phyloP scores from a whole-genome alignment of 345 rosid genomes.

The Camelina sativa region DNA sequence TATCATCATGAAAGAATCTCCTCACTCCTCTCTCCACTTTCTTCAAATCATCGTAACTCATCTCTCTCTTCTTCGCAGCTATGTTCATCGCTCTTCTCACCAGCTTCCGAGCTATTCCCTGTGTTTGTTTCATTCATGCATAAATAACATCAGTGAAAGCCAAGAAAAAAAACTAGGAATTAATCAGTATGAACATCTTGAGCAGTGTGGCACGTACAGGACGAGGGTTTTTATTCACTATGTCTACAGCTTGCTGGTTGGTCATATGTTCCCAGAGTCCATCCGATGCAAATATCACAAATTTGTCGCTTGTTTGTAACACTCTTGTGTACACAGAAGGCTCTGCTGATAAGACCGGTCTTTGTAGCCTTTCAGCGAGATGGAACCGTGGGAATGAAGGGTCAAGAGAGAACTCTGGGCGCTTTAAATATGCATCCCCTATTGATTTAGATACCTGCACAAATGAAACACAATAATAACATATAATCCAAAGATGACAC shows the following conservation, averaged over 20 bases:
- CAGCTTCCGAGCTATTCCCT: constrained; percentile 89
- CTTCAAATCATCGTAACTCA: constrained; percentile 73
- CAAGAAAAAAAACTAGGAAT: not conserved
- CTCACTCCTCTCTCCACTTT: constrained; percentile 65
- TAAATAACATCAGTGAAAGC: not conserved
- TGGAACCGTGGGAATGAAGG: constrained; percentile 86
- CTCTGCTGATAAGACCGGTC: constrained; percentile 84
- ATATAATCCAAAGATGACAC: not conserved
- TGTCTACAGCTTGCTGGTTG: constrained; percentile 88
- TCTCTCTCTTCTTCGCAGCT: constrained; percentile 75
- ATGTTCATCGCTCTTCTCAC: constrained; percentile 67
- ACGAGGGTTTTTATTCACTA: constrained; percentile 68
- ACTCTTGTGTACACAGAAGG: constrained; percentile 69
- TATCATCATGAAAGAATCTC: constrained; percentile 83
- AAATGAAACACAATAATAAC: not conserved
- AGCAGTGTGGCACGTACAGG: constrained; percentile 51
- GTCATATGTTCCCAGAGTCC: constrained; percentile 91
- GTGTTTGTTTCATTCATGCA: not conserved
- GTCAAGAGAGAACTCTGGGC: constrained; percentile 83
- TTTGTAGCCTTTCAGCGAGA: constrained; percentile 70
- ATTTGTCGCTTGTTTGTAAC: constrained; percentile 69
- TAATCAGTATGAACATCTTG: not conserved
- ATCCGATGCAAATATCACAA: constrained; percentile 93
- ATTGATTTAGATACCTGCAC: constrained; percentile 89
- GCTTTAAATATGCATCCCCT: constrained; percentile 96